Base-by-base conservation (phyloP, 106 monocot species). In the Apostasia shenzhenica region DNA sequence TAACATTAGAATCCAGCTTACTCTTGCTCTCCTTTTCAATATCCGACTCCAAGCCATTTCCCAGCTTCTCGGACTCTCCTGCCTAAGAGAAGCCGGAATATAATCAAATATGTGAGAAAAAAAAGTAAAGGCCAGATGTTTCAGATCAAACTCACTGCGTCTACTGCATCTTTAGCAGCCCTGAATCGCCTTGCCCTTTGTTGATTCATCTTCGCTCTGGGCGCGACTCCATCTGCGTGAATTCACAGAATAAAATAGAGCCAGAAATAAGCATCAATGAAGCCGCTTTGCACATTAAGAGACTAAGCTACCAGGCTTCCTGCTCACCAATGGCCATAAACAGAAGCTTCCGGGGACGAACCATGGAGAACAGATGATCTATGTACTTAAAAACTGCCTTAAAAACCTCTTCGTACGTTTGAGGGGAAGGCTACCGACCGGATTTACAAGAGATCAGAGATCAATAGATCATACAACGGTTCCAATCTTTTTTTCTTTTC, bases 121-220 rank as follows among this genome's bases (percentile, higher is more conserved):
- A 38, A 13, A 62, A 53, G 44, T 53, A 60, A 76, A 59, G 42
- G 3, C 1, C 5, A 68, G 42, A 14, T 40, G 49, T 48, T 57
- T 37, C 6, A 5, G 26, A 48, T 37, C 4, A 58, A 71, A 67
- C 69, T n/a, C 47, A 85, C 89, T 0, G 72, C 66, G 41, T 79
- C 45, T 64, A 66, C 73, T 4, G 76, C 76, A 62, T 84, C 82
- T 68, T 75, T 81, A 44, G 84, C 88, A 2, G 76, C 10, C 39
- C 48, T 66, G 49, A 65, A 88, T 8, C 88, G 52, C 61, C 88
- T 50, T 3, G 74, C 55, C 53, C 84, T 55, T 52, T 84, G 88
- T 54, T 88, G 88, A 61, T 88, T 88, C 84, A 88, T 73, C 63
- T 88, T 88, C 1, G 88, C 84, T 61, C 84, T 69, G 6, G 84